Conservation (phyloP, 2,329 filamentous ascomycete species). For the Trichoderma gracile region DNA sequence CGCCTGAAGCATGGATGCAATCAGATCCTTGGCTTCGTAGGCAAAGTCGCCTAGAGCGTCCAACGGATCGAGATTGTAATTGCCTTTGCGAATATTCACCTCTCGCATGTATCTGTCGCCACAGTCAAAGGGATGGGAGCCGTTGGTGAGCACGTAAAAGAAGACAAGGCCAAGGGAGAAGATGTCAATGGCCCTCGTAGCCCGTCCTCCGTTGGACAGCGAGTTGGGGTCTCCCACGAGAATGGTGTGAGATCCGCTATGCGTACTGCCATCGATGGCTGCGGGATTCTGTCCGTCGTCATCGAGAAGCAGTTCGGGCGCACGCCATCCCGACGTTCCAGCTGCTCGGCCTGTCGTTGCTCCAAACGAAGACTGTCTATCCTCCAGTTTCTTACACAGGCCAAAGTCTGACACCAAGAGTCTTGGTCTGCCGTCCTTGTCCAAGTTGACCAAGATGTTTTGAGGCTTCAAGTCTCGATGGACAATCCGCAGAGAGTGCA, state of each 20-base stretch:
- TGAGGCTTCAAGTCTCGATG: constrained; percentile 97
- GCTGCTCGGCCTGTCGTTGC: constrained; percentile 92
- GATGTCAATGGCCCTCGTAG: constrained; percentile 94
- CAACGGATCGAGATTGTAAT: constrained; percentile 69
- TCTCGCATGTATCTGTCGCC: constrained; percentile 94
- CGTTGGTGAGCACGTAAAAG: constrained; percentile 95
- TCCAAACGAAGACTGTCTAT: constrained; percentile 89
- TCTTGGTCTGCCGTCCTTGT: constrained; percentile 69
- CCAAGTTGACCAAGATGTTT: constrained; percentile 85
- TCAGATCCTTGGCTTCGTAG: constrained; percentile 83
- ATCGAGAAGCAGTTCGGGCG: constrained; percentile 85
- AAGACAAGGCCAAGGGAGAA: constrained; percentile 98
- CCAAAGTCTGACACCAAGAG: constrained; percentile 97
- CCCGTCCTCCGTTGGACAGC: constrained; percentile 62
- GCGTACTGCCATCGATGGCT: constrained; percentile 54
- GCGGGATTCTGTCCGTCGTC: constrained; percentile 62
- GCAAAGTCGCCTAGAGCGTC: constrained; percentile 79
- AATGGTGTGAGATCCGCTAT: constrained; percentile 63
- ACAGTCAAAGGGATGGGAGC: constrained; percentile 89
- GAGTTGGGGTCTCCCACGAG: constrained; percentile 54
- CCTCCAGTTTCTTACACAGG: constrained; percentile 94
- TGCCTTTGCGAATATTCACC: constrained; percentile 93
- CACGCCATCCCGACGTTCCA: constrained; percentile 94
- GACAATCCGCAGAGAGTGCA: constrained; percentile 91
- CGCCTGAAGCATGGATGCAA: constrained; percentile 71